A percentile compares a stretch with the other conserved stretches of the same genome.
Evolutionary conservation across 1,284 basidiomycete genomes (phyloP).

Genomic region (Hypsizygus ulmarius): DNA sequence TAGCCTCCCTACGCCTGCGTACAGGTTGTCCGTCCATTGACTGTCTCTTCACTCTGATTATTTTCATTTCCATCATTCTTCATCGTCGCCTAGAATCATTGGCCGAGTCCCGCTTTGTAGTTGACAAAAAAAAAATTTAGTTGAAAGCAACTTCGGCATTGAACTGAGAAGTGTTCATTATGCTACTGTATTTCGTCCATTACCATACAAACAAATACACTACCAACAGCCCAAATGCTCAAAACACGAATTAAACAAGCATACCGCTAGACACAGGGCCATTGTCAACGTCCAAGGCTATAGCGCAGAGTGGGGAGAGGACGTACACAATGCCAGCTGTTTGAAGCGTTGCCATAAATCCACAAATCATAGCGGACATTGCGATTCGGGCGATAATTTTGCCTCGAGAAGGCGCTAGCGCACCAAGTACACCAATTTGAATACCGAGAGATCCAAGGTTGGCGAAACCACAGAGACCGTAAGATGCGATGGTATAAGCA

Average conservation of each 20-base stretch:
- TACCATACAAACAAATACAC: not conserved
- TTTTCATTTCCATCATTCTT: too few species aligned
- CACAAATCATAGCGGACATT: slow-evolving; percentile 76
- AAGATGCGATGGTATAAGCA: slow-evolving; percentile 76
- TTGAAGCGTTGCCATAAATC: slow-evolving; percentile 74
- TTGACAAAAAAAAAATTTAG: too few species aligned
- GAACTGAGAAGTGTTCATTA: not conserved
- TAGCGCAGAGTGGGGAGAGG: slow-evolving; percentile 6
- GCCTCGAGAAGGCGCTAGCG: slow-evolving; percentile 75
- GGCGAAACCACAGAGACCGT: slow-evolving; percentile 88
- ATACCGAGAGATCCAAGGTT: slow-evolving; percentile 87
- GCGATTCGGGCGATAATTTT: slow-evolving; percentile 73
- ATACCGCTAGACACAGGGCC: slow-evolving; percentile 40
- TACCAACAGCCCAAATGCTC: not conserved
- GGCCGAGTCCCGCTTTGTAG: too few species aligned
- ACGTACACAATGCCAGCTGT: slow-evolving; percentile 71
- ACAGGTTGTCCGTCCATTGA: too few species aligned
- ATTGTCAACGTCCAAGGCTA: not conserved
- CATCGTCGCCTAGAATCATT: too few species aligned
- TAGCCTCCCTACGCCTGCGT: too few species aligned
- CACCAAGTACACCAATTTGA: slow-evolving; percentile 85
- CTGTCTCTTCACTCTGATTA: too few species aligned
- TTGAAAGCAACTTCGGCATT: too few species aligned
- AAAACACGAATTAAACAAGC: slow-evolving; percentile 35
- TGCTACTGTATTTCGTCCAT: not conserved